Conservation (phyloP, 129 eudicot genomes). For the Artemisia annua region DNA sequence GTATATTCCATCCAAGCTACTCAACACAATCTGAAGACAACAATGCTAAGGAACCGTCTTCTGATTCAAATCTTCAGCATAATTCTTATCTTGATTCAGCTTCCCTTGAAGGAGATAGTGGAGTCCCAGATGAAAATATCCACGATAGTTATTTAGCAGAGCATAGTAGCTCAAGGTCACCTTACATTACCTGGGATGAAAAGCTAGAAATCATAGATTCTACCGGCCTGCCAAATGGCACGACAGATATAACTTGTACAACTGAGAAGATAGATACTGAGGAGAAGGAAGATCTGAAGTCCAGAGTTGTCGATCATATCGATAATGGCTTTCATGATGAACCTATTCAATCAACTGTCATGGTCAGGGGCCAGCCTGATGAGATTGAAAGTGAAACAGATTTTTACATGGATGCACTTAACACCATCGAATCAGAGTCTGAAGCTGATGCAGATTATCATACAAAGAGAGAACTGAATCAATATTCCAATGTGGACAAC, state of each 20-base stretch:
- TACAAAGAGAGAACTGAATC: slow-evolving; percentile 51
- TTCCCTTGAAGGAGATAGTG: no score
- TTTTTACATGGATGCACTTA: slow-evolving; percentile 83
- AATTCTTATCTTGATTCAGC: slow-evolving; percentile 41
- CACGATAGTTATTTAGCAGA: slow-evolving; percentile 30
- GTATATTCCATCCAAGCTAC: slow-evolving; percentile 58
- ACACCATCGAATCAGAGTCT: slow-evolving; percentile 79
- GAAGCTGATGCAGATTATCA: slow-evolving; percentile 72
- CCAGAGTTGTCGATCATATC: slow-evolving; percentile 21
- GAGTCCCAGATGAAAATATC: slow-evolving; percentile 32
- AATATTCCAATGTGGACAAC: slow-evolving; percentile 29
- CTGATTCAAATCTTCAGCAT: slow-evolving; percentile 27
- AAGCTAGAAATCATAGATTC: slow-evolving; percentile 65
- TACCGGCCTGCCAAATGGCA: slow-evolving; percentile 30
- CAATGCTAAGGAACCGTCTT: slow-evolving; percentile 45
- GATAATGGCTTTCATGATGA: slow-evolving; percentile 35
- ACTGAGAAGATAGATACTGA: slow-evolving; percentile 37
- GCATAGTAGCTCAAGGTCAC: slow-evolving; percentile 41
- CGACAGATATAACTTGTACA: slow-evolving; percentile 29
- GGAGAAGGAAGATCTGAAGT: slow-evolving; percentile 33
- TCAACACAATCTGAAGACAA: slow-evolving; percentile 48
- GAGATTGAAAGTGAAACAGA: slow-evolving; percentile 89
- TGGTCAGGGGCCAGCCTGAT: slow-evolving; percentile 44
- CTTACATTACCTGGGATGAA: slow-evolving; percentile 75
- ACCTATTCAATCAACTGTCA: slow-evolving; percentile 22